Evolutionary conservation across 345 rosid genomes (phyloP).

Genomic region (Camelina neglecta): DNA sequence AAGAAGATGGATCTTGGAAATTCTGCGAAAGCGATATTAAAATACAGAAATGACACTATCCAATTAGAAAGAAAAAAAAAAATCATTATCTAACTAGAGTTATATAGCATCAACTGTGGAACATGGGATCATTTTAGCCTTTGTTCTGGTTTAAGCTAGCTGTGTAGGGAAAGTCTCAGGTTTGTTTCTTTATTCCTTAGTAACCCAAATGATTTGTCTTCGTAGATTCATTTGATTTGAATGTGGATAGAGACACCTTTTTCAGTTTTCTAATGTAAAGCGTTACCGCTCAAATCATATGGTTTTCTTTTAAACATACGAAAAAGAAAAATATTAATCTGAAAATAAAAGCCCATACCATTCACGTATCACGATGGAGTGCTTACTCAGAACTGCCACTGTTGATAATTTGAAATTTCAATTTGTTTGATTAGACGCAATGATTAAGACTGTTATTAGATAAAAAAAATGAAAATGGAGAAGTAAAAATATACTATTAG

Average conservation of each 20-base stretch:
- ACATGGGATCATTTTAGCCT: conserved; percentile 22
- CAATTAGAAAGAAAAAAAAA: not conserved
- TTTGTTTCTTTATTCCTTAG: conserved; percentile 24
- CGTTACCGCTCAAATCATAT: conserved; percentile 14
- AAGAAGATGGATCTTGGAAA: conserved; percentile 86
- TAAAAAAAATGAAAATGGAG: not conserved
- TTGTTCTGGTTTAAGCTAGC: conserved; percentile 35
- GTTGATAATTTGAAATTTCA: conserved; percentile 32
- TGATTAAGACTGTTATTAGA: not conserved
- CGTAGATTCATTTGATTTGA: conserved; percentile 29
- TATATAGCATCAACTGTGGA: conserved; percentile 27
- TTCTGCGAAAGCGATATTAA: conserved; percentile 76
- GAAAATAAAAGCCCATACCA: conserved; percentile 5
- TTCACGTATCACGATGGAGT: conserved; percentile 16
- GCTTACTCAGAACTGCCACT: not conserved
- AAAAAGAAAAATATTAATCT: not conserved
- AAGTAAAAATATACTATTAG: not conserved
- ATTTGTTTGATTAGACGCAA: conserved; percentile 21
- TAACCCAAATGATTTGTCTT: conserved; percentile 15
- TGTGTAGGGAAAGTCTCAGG: conserved; percentile 29
- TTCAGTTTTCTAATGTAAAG: conserved; percentile 29
- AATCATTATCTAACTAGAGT: conserved; percentile 5
- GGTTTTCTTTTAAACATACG: not conserved
- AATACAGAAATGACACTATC: conserved; percentile 51
- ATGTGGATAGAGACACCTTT: conserved; percentile 10